A percentile compares a stretch with the other conserved stretches of the same genome.
Evolutionary conservation across 2,329 filamentous ascomycete genomes (phyloP).

Genomic region (Dactylonectria estremocensis): DNA sequence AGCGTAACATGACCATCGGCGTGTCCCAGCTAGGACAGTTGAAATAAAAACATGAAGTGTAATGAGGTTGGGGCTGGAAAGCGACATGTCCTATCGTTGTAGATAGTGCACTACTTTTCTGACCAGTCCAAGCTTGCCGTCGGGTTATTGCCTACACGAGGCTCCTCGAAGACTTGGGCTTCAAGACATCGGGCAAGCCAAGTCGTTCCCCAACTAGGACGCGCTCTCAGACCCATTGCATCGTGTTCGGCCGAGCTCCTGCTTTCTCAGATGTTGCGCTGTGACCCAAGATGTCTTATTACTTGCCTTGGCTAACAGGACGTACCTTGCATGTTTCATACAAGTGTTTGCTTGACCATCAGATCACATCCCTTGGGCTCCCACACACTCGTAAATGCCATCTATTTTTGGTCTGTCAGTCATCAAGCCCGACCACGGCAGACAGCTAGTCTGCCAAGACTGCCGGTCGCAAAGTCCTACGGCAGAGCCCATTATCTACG

Average conservation of each 20-base stretch:
- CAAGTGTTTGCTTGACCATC: constrained; percentile 5
- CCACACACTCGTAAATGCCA: constrained; percentile 4
- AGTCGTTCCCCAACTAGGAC: background rate
- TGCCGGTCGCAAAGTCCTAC: background rate
- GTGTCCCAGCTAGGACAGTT: constrained; percentile 6
- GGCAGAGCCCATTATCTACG: constrained; percentile 2
- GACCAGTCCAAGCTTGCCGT: background rate
- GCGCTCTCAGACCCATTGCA: background rate
- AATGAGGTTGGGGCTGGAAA: constrained; percentile 1
- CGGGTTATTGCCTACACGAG: constrained; percentile 27
- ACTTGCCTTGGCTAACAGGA: background rate
- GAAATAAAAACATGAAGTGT: background rate
- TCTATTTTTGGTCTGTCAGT: constrained; percentile 22
- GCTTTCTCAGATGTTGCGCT: background rate
- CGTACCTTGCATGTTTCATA: background rate
- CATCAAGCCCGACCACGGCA: constrained; percentile 5
- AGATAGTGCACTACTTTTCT: constrained; percentile 2
- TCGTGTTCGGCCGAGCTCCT: background rate
- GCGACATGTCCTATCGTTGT: constrained; percentile 3
- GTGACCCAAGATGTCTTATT: background rate
- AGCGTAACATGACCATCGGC: constrained; percentile 21
- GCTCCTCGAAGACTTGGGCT: background rate
- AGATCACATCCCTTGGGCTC: background rate
- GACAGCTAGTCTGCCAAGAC: constrained; percentile 7
- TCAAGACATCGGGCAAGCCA: background rate